Evolutionary conservation across 768 basidiomycete species (phyloP).

Genomic region (Naganishia onofrii): DNA sequence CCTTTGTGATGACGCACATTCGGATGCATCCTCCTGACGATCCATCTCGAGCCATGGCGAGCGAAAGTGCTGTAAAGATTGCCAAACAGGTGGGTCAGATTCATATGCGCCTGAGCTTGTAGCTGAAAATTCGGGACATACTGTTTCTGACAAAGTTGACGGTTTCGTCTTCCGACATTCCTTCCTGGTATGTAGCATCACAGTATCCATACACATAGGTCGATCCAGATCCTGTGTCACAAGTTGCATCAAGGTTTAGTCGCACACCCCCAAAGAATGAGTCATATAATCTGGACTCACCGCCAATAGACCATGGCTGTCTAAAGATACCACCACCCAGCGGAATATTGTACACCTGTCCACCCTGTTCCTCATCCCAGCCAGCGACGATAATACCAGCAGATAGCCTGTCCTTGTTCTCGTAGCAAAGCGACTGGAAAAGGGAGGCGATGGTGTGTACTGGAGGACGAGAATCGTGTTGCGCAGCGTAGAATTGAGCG

Average conservation of each 20-base stretch:
- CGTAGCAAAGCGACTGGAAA: slow-evolving; percentile 85
- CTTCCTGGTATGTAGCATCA: slow-evolving; percentile 93
- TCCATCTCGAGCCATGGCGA: slow-evolving; percentile 97
- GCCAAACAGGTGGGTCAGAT: neutral
- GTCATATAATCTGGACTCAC: slow-evolving; percentile 54
- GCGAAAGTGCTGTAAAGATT: slow-evolving; percentile 66
- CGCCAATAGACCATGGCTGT: slow-evolving; percentile 98
- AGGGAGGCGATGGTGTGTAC: slow-evolving; percentile 76
- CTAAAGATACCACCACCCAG: slow-evolving; percentile 94
- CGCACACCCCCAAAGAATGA: neutral
- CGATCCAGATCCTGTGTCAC: slow-evolving; percentile 74
- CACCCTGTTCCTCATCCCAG: slow-evolving; percentile 88
- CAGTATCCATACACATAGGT: slow-evolving; percentile 99
- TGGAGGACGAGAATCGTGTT: slow-evolving; percentile 64
- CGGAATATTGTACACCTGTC: slow-evolving; percentile 94
- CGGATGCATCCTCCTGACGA: slow-evolving; percentile 96
- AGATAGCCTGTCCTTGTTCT: slow-evolving; percentile 81
- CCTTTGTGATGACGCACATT: slow-evolving; percentile 94
- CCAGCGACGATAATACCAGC: slow-evolving; percentile 98
- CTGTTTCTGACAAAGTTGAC: slow-evolving; percentile 94
- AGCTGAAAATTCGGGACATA: slow-evolving; percentile 55
- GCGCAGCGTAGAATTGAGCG: slow-evolving; percentile 72
- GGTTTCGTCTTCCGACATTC: slow-evolving; percentile 84
- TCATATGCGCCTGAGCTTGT: too few relatives aligned
- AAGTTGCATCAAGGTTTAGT: too few relatives aligned